Percentiles rank a stretch among this genome's conserved stretches.
Evolutionary conservation across 208 protist species (phyloP).

Genomic region (Acanthamoeba quina): DNA sequence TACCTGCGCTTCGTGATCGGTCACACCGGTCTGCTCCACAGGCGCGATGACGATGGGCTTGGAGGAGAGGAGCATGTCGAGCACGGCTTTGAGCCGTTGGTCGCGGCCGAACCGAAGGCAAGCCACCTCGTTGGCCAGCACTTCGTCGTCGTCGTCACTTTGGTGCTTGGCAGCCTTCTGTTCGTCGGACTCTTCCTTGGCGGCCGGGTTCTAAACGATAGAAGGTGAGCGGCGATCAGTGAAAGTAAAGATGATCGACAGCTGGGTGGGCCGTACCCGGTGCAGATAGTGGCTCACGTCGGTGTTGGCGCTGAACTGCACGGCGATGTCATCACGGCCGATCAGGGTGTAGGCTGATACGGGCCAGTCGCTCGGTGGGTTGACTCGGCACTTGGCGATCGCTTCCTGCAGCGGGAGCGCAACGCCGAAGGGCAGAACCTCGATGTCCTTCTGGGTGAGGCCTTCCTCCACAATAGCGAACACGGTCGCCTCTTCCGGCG

Average conservation of each 20-base stretch:
- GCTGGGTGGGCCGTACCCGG: background rate
- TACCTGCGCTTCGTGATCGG: slow-evolving; percentile 75
- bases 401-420: slow-evolving; percentile 82
- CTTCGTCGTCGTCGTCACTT: background rate
- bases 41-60: slow-evolving; percentile 55
- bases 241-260: background rate
- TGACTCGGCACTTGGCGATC: slow-evolving; percentile 75
- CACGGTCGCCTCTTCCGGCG: slow-evolving; percentile 60
- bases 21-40: slow-evolving; percentile 34
- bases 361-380: slow-evolving; percentile 78
- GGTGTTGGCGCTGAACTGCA: slow-evolving; percentile 8
- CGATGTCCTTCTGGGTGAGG: slow-evolving; percentile 74
- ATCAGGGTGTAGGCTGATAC: slow-evolving; percentile 77
- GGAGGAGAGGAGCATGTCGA: slow-evolving; percentile 76
- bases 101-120: slow-evolving; percentile 79
- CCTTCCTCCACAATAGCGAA: slow-evolving; percentile 68
- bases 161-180: background rate
- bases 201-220: background rate
- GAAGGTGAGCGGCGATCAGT: background rate
- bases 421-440: slow-evolving; percentile 81
- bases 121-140: slow-evolving; percentile 71
- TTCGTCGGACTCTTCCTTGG: background rate
- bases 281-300: background rate
- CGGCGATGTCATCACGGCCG: slow-evolving; percentile 81
- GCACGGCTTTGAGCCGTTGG: slow-evolving; percentile 78